phyloP scores from a whole-genome alignment of 441 rosid genomes.

The Pelargonium cotyledonis region DNA sequence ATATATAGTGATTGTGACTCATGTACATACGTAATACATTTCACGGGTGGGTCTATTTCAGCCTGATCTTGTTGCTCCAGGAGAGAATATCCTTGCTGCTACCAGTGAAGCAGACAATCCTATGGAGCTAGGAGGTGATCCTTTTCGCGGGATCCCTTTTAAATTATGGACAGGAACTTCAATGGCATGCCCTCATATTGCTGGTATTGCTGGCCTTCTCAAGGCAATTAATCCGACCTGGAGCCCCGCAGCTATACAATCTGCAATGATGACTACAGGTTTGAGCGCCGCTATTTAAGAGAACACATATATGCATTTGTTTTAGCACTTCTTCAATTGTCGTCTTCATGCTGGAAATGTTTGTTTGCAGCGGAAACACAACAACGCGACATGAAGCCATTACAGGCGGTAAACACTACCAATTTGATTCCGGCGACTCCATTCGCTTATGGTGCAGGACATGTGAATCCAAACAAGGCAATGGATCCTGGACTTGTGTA shows the following conservation, averaged over 20 bases:
- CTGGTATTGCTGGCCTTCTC: conserved; percentile 49
- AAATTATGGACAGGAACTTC: conserved; percentile 25
- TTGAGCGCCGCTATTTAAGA: not conserved
- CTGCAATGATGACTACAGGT: conserved; percentile 63
- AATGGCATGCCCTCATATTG: conserved; percentile 57
- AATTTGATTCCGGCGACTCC: conserved; percentile 32
- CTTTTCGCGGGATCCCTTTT: no score
- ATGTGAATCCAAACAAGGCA: conserved; percentile 44
- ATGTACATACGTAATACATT: no score
- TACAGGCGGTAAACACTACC: conserved; percentile 19
- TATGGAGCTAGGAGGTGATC: no score
- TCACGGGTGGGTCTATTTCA: no score
- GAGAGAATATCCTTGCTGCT: no score
- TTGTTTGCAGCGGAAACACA: conserved; percentile 28
- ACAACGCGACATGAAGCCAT: conserved; percentile 22
- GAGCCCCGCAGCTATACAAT: conserved; percentile 52
- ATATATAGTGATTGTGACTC: no score
- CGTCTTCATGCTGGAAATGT: not conserved
- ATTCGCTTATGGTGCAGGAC: conserved; percentile 63
- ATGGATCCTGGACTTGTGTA: conserved; percentile 38
- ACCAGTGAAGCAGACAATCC: no score
- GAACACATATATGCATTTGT: not conserved
- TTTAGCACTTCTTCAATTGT: not conserved
- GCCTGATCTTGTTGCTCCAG: no score
- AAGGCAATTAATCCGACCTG: conserved; percentile 42